phyloP scores from a whole-genome alignment of 1,139 yeast species.

The Pneumocystis canis region DNA sequence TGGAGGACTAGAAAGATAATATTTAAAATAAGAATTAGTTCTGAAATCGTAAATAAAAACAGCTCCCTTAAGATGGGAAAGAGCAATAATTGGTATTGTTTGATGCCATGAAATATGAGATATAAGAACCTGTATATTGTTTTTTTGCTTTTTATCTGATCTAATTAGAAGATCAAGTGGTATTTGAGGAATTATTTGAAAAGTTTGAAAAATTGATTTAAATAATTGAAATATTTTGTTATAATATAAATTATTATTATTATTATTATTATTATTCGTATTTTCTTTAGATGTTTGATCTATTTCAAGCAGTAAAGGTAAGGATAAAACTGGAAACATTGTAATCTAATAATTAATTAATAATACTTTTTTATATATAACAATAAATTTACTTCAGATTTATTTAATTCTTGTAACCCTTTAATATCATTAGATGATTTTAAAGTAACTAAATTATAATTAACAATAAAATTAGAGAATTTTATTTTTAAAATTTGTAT shows the following conservation, averaged over 20 bases:
- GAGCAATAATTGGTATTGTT: background rate
- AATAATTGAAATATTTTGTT: background rate
- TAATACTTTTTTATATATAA: background rate
- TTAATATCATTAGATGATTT: background rate
- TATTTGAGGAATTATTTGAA: background rate
- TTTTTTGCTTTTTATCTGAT: background rate
- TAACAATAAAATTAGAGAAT: background rate
- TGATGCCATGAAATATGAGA: background rate
- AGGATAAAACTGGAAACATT: background rate
- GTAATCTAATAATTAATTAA: background rate
- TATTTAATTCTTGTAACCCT: background rate
- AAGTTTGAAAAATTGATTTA: background rate
- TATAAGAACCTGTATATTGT: background rate
- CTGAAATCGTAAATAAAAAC: background rate
- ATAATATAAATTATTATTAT: background rate
- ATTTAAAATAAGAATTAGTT: background rate
- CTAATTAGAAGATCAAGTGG: background rate
- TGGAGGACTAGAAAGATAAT: background rate
- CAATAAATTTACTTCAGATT: background rate
- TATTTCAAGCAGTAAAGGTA: background rate
- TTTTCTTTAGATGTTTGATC: background rate
- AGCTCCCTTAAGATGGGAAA: background rate
- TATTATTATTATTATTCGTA: background rate
- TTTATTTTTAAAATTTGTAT: background rate
- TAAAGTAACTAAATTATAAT: background rate